These are phyloP conservation scores for Fusarium avenaceum DNA, from an alignment of 2,329 filamentous ascomycete species.

Conservation along the genomic window DNA sequence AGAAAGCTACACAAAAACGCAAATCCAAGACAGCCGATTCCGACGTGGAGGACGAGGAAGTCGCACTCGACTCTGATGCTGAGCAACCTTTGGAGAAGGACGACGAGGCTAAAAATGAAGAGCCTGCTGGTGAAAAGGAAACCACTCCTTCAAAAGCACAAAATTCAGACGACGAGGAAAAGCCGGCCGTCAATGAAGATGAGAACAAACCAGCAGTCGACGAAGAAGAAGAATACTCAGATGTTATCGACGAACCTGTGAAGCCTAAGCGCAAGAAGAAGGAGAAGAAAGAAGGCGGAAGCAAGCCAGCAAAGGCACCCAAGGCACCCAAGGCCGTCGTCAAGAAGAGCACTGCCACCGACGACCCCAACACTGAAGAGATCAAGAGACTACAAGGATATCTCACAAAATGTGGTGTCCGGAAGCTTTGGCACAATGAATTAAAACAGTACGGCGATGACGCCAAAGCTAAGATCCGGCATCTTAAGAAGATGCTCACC, in stretches of 20 bases:
- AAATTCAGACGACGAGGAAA: slow-evolving; percentile 11
- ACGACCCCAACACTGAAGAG: slow-evolving; percentile 78
- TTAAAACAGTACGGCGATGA: slow-evolving; percentile 81
- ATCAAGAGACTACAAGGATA: slow-evolving; percentile 91
- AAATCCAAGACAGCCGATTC: slow-evolving; percentile 46
- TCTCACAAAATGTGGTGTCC: slow-evolving; percentile 89
- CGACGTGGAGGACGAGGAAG: slow-evolving; percentile 50
- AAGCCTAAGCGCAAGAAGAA: slow-evolving; percentile 71
- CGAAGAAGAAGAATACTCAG: slow-evolving; percentile 58
- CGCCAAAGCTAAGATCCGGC: slow-evolving; percentile 81
- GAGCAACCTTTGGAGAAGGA: slow-evolving; percentile 17
- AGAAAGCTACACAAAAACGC: slow-evolving; percentile 23
- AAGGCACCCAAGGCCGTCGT: slow-evolving; percentile 50
- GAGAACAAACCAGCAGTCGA: slow-evolving; percentile 43
- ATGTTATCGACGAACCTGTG: slow-evolving; percentile 79
- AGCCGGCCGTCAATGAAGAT: slow-evolving; percentile 31
- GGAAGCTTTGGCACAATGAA: slow-evolving; percentile 91
- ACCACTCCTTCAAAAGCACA: slow-evolving; percentile 7
- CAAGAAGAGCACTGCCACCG: slow-evolving; percentile 52
- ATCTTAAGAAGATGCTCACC: slow-evolving; percentile 82
- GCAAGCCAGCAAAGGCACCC: slow-evolving; percentile 47
- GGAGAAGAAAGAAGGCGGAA: slow-evolving; percentile 51
- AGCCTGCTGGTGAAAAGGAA: slow-evolving; percentile 4
- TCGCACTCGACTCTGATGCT: slow-evolving; percentile 29
- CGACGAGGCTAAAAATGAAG: slow-evolving; percentile 5